phyloP scores from a whole-genome alignment of 345 rosid species.

The Reutealis trisperma region DNA sequence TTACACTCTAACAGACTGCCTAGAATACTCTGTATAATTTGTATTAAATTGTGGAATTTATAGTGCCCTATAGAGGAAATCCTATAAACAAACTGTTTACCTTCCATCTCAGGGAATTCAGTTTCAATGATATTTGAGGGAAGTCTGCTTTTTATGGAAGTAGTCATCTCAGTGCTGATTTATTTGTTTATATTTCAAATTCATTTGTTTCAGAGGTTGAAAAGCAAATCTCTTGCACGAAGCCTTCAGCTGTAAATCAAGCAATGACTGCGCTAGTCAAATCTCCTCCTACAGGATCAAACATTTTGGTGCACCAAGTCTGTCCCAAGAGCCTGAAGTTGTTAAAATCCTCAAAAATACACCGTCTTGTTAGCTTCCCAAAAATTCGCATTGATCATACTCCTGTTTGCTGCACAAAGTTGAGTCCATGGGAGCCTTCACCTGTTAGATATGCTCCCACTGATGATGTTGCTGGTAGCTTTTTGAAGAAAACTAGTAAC shows the following conservation, averaged over 20 bases:
- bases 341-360: conserved; percentile 24
- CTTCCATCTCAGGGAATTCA: neutral
- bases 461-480: conserved; percentile 41
- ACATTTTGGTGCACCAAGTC: conserved; percentile 24
- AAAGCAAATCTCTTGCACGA: conserved; percentile 4
- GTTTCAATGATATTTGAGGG: neutral
- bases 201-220: conserved; percentile 15
- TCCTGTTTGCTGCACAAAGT: conserved; percentile 49
- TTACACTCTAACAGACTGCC: neutral
- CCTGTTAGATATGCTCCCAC: conserved; percentile 47
- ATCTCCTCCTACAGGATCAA: conserved; percentile 36
- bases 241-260: conserved; percentile 36
- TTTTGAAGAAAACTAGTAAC: conserved; percentile 47
- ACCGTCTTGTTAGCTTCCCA: conserved; percentile 17
- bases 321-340: conserved; percentile 34
- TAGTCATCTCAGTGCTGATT: neutral
- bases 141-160: neutral
- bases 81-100: neutral
- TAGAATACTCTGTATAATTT: neutral
- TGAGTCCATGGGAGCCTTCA: conserved; percentile 68
- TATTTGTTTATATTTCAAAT: neutral
- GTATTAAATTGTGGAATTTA: neutral
- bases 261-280: conserved; percentile 52
- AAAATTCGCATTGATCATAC: conserved; percentile 19
- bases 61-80: neutral